Conservation (phyloP, 805 yeast genomes). For the Ogataea chonburiensis region DNA sequence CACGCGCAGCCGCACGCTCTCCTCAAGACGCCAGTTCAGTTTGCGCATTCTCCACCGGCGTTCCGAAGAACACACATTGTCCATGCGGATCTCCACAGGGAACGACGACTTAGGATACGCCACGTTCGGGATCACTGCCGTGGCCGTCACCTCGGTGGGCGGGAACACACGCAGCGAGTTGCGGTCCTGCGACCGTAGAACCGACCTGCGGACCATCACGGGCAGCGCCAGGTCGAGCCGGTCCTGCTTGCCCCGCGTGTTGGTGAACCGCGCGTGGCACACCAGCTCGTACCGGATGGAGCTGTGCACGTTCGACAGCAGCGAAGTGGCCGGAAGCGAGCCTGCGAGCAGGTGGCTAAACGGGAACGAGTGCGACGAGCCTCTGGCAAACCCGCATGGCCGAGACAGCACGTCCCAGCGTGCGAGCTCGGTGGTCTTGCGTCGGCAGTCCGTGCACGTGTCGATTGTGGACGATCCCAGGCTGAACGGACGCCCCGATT, state of each 20-base stretch:
- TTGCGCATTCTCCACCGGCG: slow-evolving; percentile 91
- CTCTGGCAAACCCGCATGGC: slow-evolving; percentile 56
- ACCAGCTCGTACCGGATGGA: slow-evolving; percentile 70
- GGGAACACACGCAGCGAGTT: slow-evolving; percentile 91
- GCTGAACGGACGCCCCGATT: slow-evolving; percentile 63
- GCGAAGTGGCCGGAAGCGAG: slow-evolving; percentile 74
- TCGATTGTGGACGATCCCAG: slow-evolving; percentile 50
- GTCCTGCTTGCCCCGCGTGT: slow-evolving; percentile 33
- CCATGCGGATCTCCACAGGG: slow-evolving; percentile 78
- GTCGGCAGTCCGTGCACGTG: slow-evolving; percentile 58
- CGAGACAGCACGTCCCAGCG: slow-evolving; percentile 81
- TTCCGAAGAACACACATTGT: slow-evolving; percentile 59
- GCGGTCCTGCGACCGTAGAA: slow-evolving; percentile 77
- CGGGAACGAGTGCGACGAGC: slow-evolving; percentile 79
- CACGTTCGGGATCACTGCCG: slow-evolving; percentile 85
- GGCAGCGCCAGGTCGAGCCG: slow-evolving; percentile 56
- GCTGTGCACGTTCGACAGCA: slow-evolving; percentile 53
- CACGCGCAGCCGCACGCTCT: slow-evolving; percentile 62
- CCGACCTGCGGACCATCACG: slow-evolving; percentile 70
- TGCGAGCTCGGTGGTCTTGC: slow-evolving; percentile 61
- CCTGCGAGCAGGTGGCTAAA: slow-evolving; percentile 91
- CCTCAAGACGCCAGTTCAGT: slow-evolving; percentile 86
- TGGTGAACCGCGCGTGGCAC: slow-evolving; percentile 53
- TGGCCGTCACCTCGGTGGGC: slow-evolving; percentile 87
- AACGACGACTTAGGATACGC: slow-evolving; percentile 85